These are phyloP conservation scores for Acanthamoeba culbertsoni DNA, from an alignment of 208 protist genomes.

Conservation along the genomic window DNA sequence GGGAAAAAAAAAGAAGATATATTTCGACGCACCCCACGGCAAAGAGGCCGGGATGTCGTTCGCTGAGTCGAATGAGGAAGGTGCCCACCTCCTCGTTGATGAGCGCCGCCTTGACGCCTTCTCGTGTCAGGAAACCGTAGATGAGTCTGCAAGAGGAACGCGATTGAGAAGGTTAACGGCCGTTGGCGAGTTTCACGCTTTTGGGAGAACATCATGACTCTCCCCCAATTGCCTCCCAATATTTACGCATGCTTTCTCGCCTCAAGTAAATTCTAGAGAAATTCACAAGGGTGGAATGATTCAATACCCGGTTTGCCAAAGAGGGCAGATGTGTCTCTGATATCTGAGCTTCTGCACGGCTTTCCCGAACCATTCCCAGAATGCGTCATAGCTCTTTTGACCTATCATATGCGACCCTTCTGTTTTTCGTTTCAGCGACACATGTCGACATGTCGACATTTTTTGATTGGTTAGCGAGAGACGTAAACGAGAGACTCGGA, in stretches of 20 bases:
- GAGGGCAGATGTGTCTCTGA: constrained; percentile 64
- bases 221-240: too few relatives aligned
- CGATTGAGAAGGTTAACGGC: too few relatives aligned
- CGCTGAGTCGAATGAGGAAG: constrained; percentile 70
- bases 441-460: background rate
- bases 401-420: constrained; percentile 12
- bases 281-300: background rate
- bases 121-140: constrained; percentile 71
- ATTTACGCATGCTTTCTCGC: too few relatives aligned
- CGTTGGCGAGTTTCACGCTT: too few relatives aligned
- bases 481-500: background rate
- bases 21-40: constrained; percentile 63
- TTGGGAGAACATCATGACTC: too few relatives aligned
- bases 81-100: constrained; percentile 65
- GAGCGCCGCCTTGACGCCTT: constrained; percentile 62
- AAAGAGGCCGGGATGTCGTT: constrained; percentile 66
- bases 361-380: constrained; percentile 75
- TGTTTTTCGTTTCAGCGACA: background rate
- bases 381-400: constrained; percentile 69
- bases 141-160: constrained; percentile 65
- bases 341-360: constrained; percentile 68
- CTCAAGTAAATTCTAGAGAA: background rate
- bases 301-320: constrained; percentile 69
- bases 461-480: background rate
- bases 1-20: constrained; percentile 3